Conservation (phyloP, 1,284 basidiomycete species). For the Mycena citricolor region DNA sequence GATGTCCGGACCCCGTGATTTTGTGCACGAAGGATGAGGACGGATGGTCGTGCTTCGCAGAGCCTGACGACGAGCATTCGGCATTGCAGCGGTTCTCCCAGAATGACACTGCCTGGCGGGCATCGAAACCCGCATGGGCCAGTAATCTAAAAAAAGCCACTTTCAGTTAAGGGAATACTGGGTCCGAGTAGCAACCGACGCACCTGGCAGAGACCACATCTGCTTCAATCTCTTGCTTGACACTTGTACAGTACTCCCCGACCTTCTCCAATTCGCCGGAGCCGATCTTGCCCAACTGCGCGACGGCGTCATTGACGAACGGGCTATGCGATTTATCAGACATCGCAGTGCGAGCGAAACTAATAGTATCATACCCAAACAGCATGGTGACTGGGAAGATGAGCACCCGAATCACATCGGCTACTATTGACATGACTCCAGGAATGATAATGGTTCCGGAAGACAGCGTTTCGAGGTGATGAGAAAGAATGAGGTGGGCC, state of each 20-base stretch:
- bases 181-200: constrained; percentile 5
- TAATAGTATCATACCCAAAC: constrained; percentile 48
- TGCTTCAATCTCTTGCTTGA: constrained; percentile 83
- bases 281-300: constrained; percentile 73
- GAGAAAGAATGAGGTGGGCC: constrained; percentile 81
- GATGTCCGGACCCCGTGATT: constrained; percentile 58
- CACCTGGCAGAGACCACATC: constrained; percentile 84
- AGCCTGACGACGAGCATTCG: constrained; percentile 31
- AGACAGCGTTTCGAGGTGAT: constrained; percentile 87
- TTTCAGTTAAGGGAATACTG: constrained; percentile 5
- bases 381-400: constrained; percentile 87
- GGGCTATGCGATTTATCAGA: constrained; percentile 43
- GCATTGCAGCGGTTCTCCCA: constrained; percentile 58
- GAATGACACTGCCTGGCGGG: constrained; percentile 69
- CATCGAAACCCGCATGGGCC: constrained; percentile 84
- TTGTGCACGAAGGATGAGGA: constrained; percentile 30
- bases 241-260: constrained; percentile 70
- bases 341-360: too few species aligned
- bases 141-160: constrained; percentile 67
- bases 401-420: constrained; percentile 74
- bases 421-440: constrained; percentile 70
- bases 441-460: constrained; percentile 81
- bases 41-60: constrained; percentile 14
- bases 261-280: constrained; percentile 71
- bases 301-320: constrained; percentile 88